Conservation (phyloP, 805 yeast genomes). For the Lipomyces yamadae region DNA sequence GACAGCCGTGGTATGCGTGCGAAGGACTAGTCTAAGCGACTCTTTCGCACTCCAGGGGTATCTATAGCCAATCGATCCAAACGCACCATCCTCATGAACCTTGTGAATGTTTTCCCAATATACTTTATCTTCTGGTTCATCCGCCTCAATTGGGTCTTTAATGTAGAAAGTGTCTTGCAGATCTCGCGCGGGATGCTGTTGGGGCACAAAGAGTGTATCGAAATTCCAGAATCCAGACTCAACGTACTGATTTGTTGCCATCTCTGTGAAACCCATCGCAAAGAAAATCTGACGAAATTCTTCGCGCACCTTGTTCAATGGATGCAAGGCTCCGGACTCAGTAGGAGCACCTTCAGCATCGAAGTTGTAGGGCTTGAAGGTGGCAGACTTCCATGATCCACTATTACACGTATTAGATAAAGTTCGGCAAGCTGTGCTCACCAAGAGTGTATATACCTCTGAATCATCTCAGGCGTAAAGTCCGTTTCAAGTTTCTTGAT, state of each 20-base stretch:
- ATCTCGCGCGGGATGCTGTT: slow-evolving; percentile 99
- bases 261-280: slow-evolving; percentile 96
- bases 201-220: slow-evolving; percentile 95
- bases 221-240: slow-evolving; percentile 99
- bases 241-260: slow-evolving; percentile 98
- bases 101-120: slow-evolving; percentile 78
- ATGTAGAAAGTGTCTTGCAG: slow-evolving; percentile 97
- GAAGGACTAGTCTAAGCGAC: slow-evolving; percentile 85
- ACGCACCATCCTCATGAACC: slow-evolving; percentile 89
- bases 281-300: slow-evolving; percentile 98
- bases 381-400: slow-evolving; percentile 79
- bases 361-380: slow-evolving; percentile 95
- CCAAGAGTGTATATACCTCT: slow-evolving; percentile 36
- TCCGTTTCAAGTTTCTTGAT: slow-evolving; percentile 88
- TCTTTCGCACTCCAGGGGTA: slow-evolving; percentile 96
- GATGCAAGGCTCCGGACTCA: slow-evolving; percentile 91
- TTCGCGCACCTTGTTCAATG: slow-evolving; percentile 93
- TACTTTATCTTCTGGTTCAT: slow-evolving; percentile 76
- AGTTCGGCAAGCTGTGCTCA: background rate
- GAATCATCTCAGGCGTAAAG: slow-evolving; percentile 89
- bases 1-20: slow-evolving; percentile 97
- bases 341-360: slow-evolving; percentile 91
- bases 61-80: slow-evolving; percentile 96
- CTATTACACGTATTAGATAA: slow-evolving; percentile 40
- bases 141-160: slow-evolving; percentile 86